Evolutionary conservation across 495 filamentous ascomycete species (phyloP), one percentile per base, ranked within the genome.

Genomic region (Diplogelasinospora grovesii): DNA sequence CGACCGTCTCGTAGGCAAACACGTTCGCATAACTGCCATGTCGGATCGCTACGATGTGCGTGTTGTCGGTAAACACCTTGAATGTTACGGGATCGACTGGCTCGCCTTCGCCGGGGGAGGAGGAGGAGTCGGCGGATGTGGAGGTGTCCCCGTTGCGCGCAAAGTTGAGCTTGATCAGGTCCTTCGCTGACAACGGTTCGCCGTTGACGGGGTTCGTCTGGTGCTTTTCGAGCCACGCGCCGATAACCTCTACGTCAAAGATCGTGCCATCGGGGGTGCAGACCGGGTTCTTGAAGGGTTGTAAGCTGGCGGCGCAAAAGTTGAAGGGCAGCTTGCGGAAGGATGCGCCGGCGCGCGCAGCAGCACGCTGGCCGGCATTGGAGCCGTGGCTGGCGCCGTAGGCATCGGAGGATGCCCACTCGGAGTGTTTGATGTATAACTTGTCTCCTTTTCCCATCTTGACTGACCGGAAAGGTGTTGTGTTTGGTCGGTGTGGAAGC

Each of bases 51-150:
- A 97, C 86, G 30, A 99, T 84, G 58, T 99, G 92, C 7, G 93
- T 95, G 59, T 96, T 97, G 57, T 99, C 89, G 25, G 92, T 99
- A 50, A 99, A 82, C 8, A 92, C 82, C 65, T 99, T 99, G 71
- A 83, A 97, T 3, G 86, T 95, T 15, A 99, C 90, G 1, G 92
- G 92, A 59, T 99, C 92, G 46, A 95, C 85, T 50, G 86, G 86
- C 50, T 98, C 93, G 39, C 82, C 86, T 40, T 73, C 66, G 34
- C 63, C 65, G 36, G 66, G 65, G 28, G 61, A 60, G 0, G 57
- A 55, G 27, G n/a, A n/a, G 32, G 58, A 58, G 3, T 61, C 62
- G 36, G 55, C 64, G 28, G 61, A 53, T 0, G 56, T 57, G 39
- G 65, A 57, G 39, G 63, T 57, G 36, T 90, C 82, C 38, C 86